Evolutionary conservation across 2,329 filamentous ascomycete species (phyloP).

Genomic region (Aspergillus pseudoterreus): DNA sequence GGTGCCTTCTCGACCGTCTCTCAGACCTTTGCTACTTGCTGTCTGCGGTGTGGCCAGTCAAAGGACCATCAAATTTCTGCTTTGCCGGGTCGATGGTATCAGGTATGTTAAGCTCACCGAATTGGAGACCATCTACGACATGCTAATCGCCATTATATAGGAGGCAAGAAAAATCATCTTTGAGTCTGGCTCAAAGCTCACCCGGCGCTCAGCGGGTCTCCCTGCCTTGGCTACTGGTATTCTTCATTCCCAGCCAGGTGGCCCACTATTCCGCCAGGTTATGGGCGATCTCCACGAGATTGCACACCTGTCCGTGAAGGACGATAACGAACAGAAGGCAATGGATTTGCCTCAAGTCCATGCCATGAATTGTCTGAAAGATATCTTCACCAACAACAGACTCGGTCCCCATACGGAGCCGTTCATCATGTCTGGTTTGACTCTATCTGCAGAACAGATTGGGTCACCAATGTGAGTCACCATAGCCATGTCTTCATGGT

Average conservation of each 20-base stretch:
- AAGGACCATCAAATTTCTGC: slow-evolving; percentile 39
- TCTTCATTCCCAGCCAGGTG: slow-evolving; percentile 59
- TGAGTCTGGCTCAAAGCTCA: slow-evolving; percentile 72
- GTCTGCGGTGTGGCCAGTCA: slow-evolving; percentile 60
- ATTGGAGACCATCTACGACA: too few species aligned
- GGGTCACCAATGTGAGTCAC: slow-evolving; percentile 67
- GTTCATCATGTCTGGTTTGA: slow-evolving; percentile 69
- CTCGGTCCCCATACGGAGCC: slow-evolving; percentile 69
- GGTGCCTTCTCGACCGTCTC: slow-evolving; percentile 93
- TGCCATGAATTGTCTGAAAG: slow-evolving; percentile 88
- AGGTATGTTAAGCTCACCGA: slow-evolving; percentile 42
- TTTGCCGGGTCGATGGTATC: slow-evolving; percentile 68
- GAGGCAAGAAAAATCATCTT: slow-evolving; percentile 65
- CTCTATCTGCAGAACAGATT: slow-evolving; percentile 75
- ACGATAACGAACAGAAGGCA: slow-evolving; percentile 33
- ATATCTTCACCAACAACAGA: slow-evolving; percentile 80
- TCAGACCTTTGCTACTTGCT: slow-evolving; percentile 79
- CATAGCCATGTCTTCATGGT: neutral
- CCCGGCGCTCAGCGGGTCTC: slow-evolving; percentile 85
- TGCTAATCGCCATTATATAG: slow-evolving; percentile 10
- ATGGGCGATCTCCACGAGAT: slow-evolving; percentile 40
- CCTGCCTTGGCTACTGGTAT: slow-evolving; percentile 83
- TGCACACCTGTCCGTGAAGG: slow-evolving; percentile 29
- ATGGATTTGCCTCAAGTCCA: slow-evolving; percentile 82
- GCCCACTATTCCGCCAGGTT: slow-evolving; percentile 38